Conservation (phyloP, 2,329 filamentous ascomycete species). For the Pseudomassariella vexata region DNA sequence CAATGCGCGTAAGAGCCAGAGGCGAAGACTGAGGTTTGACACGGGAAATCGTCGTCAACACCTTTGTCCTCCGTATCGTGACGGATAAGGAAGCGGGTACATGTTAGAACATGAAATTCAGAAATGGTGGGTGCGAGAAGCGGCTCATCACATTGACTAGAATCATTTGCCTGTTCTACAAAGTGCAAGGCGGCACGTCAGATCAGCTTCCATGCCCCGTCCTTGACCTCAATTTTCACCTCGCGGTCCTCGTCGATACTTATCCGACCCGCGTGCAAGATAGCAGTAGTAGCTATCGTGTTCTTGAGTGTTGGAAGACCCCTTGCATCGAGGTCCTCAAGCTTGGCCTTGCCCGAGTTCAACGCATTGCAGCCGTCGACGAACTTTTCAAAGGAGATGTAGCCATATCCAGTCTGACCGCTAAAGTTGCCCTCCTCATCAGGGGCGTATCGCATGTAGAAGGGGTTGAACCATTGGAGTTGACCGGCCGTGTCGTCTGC, state of each 20-base stretch:
- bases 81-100: no score
- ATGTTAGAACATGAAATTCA: no score
- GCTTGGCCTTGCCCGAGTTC: conserved; percentile 65
- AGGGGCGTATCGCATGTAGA: conserved; percentile 91
- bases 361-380: conserved; percentile 78
- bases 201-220: conserved; percentile 62
- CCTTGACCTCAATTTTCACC: conserved; percentile 65
- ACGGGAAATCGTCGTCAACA: no score
- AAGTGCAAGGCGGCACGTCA: conserved; percentile 20
- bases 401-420: conserved; percentile 87
- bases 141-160: background rate
- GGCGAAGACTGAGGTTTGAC: no score
- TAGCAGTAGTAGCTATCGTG: conserved; percentile 86
- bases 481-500: conserved; percentile 70
- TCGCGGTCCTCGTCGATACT: conserved; percentile 79
- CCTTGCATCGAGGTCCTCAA: conserved; percentile 73
- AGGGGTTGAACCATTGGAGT: conserved; percentile 86
- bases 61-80: no score
- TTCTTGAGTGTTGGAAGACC: conserved; percentile 81
- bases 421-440: conserved; percentile 94
- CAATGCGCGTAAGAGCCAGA: no score
- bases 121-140: no score
- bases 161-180: background rate
- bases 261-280: conserved; percentile 77
- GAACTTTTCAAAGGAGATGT: conserved; percentile 94